phyloP scores from a whole-genome alignment of 768 basidiomycete species.

The Suillus subluteus region DNA sequence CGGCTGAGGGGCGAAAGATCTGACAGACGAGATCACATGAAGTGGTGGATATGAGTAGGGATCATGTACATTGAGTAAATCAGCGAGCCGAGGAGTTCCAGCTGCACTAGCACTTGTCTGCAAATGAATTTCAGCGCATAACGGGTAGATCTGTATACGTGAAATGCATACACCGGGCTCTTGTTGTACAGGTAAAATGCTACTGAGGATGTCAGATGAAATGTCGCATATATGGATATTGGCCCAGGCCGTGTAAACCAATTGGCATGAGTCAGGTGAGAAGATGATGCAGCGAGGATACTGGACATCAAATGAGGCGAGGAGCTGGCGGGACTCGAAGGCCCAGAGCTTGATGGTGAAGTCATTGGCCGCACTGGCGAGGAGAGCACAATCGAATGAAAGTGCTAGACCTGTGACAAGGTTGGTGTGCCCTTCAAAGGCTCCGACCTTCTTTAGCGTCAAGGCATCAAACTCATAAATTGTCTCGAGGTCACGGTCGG shows the following conservation, averaged over 20 bases:
- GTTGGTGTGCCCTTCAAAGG: not conserved
- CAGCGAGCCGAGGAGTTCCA: not conserved
- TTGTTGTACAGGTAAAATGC: too few species aligned
- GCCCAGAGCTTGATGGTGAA: too few species aligned
- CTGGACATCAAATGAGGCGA: too few species aligned
- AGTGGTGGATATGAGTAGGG: not conserved
- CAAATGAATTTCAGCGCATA: not conserved
- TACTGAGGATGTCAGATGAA: too few species aligned
- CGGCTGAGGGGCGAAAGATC: not conserved
- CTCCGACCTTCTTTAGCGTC: not conserved
- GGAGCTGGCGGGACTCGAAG: too few species aligned
- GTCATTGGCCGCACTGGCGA: too few species aligned
- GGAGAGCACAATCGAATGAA: not conserved
- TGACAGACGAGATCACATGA: not conserved
- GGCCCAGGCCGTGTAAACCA: too few species aligned
- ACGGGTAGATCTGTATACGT: too few species aligned
- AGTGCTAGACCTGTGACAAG: not conserved
- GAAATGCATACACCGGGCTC: too few species aligned
- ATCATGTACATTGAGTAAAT: not conserved
- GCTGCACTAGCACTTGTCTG: not conserved
- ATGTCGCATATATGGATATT: not conserved
- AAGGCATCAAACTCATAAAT: not conserved
- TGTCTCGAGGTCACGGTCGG: not conserved
- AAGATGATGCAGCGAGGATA: too few species aligned
- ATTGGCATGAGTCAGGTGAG: too few species aligned